Percentiles rank a stretch among this genome's conserved stretches.
These are phyloP conservation scores for Sphagnum contortum DNA, from an alignment of 225 moss, liverwort and hornwort genomes.

Conservation along the genomic window DNA sequence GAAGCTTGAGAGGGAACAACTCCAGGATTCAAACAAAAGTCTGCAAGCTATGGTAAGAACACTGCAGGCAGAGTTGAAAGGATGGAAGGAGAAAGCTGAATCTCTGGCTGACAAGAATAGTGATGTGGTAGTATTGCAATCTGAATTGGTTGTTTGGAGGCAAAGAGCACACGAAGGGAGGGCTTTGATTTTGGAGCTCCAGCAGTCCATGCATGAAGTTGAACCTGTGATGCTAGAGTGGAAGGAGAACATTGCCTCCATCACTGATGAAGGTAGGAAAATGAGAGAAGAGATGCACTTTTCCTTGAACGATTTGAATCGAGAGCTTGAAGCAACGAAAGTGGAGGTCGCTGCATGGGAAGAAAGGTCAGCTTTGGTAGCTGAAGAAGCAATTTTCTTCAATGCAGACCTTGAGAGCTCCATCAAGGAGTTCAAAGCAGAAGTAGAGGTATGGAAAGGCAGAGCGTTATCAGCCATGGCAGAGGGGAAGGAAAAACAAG, in stretches of 20 bases:
- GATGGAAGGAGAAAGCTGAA: conserved; percentile 33
- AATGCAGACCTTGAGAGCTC: conserved; percentile 18
- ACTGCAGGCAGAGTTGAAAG: conserved; percentile 25
- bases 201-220: conserved; percentile 12
- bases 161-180: conserved; percentile 1
- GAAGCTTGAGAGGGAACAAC: conserved; percentile 25
- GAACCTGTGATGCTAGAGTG: conserved; percentile 40
- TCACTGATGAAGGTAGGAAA: conserved; percentile 12
- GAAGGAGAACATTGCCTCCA: conserved; percentile 30
- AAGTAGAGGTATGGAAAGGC: conserved; percentile 7
- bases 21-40: conserved; percentile 28
- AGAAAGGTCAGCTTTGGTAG: conserved; percentile 22
- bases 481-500: conserved; percentile 3
- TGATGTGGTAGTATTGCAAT: not conserved
- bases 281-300: conserved; percentile 22
- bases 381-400: conserved; percentile 17
- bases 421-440: conserved; percentile 1
- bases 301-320: conserved; percentile 43
- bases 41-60: conserved; percentile 23
- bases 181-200: conserved; percentile 11
- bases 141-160: conserved; percentile 1
- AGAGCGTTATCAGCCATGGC: conserved; percentile 1
- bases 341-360: conserved; percentile 18
- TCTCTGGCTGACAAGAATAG: conserved; percentile 2
- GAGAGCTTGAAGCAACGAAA: conserved; percentile 18